phyloP scores from a whole-genome alignment of 129 eudicot genomes.

The Smallanthus sonchifolius region DNA sequence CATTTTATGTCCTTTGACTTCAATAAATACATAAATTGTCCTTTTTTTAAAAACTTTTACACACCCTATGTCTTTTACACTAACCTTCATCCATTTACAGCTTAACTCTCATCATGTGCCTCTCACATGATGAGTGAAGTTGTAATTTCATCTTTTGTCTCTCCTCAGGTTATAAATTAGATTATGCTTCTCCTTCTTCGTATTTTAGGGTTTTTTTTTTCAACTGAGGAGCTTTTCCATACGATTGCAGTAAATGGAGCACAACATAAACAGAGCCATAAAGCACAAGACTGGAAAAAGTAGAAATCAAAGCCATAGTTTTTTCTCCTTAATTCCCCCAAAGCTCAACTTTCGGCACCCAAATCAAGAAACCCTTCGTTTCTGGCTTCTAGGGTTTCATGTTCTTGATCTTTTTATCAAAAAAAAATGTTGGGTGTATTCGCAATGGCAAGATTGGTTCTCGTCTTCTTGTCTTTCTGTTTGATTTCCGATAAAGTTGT shows the following conservation, averaged over 20 bases:
- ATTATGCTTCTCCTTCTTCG: too few species aligned
- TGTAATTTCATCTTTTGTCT: too few species aligned
- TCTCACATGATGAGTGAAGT: too few species aligned
- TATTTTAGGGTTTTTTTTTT: too few species aligned
- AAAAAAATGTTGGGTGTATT: conserved; percentile 6
- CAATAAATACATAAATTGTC: too few species aligned
- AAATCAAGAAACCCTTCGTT: neutral
- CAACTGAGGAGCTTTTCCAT: too few species aligned
- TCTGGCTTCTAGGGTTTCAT: conserved; percentile 6
- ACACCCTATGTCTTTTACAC: too few species aligned
- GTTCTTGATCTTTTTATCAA: conserved; percentile 5
- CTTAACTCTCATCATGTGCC: too few species aligned
- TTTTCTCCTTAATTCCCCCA: conserved; percentile 20
- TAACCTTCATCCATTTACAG: too few species aligned
- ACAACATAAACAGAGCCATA: neutral
- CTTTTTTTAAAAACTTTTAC: too few species aligned
- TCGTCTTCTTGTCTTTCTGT: conserved; percentile 15
- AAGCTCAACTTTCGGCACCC: neutral
- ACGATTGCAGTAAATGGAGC: neutral
- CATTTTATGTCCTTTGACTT: too few species aligned
- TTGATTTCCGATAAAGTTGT: conserved; percentile 36
- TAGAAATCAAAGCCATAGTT: neutral
- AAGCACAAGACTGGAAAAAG: neutral
- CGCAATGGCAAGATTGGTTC: conserved; percentile 14
- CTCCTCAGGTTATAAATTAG: too few species aligned